Base-by-base conservation (phyloP, 139 green algal genomes). In the Axilococcus clingmanii region DNA sequence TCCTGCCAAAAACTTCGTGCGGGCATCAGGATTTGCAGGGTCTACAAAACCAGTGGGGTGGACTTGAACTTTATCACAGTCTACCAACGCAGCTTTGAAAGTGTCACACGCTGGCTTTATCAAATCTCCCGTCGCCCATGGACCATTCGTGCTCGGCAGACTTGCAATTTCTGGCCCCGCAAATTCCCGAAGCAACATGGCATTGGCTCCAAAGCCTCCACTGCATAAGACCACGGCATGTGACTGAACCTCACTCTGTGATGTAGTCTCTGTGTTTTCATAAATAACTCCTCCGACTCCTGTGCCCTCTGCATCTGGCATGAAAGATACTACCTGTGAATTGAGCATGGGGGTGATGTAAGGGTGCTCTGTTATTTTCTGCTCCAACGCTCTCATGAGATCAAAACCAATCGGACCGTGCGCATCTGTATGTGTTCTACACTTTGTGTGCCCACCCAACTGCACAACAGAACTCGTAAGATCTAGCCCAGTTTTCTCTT, bases 1-100 rank as follows among this genome's bases (percentile, higher is more conserved):
- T 12, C 80, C 71, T 0, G 77, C 82, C 33, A 91, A 63, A 49
- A 83, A 82, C 64, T 71, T 69, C 24, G 36, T 52, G 19, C 35
- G 37, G 34, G 50, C 31, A 59, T 44, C 24, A 9, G 71, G 72
- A 51, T 84, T 71, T 7, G 51, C 25, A 11, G 75, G 67, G 52
- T 87, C 74, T 34, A 87, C 63, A 65, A 88, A 84, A 9, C 75
- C 79, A 12, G 82, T 89, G 22, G 77, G 77, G 57, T 88, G 77
- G 24, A 87, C 56, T 60, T 91, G 82, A 41, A 91, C 79, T 29
- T 81, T 51, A n/a, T 76, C 68, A 63, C 88, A 46, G 36, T 81
- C 42, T 32, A 72, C 38, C 34, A 85, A 57, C 8, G 9, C 20
- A 2, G 46, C 65, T n/a, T 42, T 14, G 5, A 19, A 19, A 19